Evolutionary conservation across 78 protist genomes (phyloP).

Genomic region (Diacronema lutheri): DNA sequence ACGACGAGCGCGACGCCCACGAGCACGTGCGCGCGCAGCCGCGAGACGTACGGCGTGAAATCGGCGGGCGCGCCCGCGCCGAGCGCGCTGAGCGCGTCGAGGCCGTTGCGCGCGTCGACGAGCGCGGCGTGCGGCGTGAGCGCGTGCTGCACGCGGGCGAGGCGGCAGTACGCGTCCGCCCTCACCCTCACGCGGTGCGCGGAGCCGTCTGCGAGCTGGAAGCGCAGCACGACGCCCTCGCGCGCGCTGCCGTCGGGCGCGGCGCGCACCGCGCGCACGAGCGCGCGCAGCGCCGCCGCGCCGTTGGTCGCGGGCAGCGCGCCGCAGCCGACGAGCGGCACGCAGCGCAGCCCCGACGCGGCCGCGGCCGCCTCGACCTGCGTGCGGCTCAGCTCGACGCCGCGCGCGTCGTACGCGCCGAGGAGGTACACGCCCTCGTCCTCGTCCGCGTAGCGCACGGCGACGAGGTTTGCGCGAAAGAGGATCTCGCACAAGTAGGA

Average conservation of each 20-base stretch:
- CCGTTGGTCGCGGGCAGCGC: too few relatives aligned
- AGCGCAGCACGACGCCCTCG: background rate
- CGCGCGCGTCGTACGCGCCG: background rate
- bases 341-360: background rate
- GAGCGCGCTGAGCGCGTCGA: background rate
- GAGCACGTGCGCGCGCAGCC: too few relatives aligned
- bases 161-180: background rate
- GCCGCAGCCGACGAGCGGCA: background rate
- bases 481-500: background rate
- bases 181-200: background rate
- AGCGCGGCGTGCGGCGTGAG: background rate
- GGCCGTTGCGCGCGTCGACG: background rate
- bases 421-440: background rate
- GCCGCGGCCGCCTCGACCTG: background rate
- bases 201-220: background rate
- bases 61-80: background rate
- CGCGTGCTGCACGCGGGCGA: background rate
- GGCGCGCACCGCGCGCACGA: too few relatives aligned
- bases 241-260: background rate
- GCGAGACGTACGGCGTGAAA: background rate
- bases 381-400: background rate
- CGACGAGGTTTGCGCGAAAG: background rate
- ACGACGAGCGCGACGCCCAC: too few relatives aligned
- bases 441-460: background rate
- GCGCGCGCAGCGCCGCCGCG: too few relatives aligned